These are phyloP conservation scores for Angomonas ambiguus DNA, from an alignment of 208 protist species.

Conservation along the genomic window DNA sequence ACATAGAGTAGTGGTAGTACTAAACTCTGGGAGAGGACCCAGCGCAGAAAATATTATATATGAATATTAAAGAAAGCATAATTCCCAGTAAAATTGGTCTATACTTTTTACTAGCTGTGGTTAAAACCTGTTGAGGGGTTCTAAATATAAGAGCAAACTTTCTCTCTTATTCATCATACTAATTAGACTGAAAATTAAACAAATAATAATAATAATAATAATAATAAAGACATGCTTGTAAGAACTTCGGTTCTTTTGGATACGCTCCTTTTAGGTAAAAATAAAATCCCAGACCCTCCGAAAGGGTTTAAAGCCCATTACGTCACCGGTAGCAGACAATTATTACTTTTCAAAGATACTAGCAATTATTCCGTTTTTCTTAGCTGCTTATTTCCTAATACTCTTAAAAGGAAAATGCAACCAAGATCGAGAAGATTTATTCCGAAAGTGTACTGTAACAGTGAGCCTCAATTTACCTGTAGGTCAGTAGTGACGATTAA, in stretches of 20 bases:
- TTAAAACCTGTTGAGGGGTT: no score
- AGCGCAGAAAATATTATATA: no score
- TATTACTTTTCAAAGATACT: not conserved
- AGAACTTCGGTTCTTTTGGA: not conserved
- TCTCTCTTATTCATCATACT: no score
- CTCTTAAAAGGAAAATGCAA: not conserved
- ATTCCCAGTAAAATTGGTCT: no score
- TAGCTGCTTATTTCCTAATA: not conserved
- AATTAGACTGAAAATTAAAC: no score
- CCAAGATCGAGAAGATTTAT: not conserved
- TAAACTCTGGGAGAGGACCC: no score
- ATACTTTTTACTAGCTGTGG: no score
- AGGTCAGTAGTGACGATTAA: not conserved
- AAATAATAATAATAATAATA: not conserved
- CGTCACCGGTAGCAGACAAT: not conserved
- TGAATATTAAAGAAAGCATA: no score
- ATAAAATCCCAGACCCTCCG: not conserved
- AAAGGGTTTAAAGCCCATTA: not conserved
- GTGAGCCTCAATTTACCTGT: not conserved
- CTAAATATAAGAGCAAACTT: no score
- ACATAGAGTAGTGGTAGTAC: no score
- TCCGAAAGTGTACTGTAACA: not conserved
- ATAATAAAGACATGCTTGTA: not conserved
- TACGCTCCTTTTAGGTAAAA: not conserved
- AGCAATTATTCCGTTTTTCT: not conserved